A percentile compares a stretch with the other conserved stretches of the same genome.
These are phyloP conservation scores for Xylaria hypoxylon DNA, from an alignment of 2,329 filamentous ascomycete genomes.

Conservation along the genomic window DNA sequence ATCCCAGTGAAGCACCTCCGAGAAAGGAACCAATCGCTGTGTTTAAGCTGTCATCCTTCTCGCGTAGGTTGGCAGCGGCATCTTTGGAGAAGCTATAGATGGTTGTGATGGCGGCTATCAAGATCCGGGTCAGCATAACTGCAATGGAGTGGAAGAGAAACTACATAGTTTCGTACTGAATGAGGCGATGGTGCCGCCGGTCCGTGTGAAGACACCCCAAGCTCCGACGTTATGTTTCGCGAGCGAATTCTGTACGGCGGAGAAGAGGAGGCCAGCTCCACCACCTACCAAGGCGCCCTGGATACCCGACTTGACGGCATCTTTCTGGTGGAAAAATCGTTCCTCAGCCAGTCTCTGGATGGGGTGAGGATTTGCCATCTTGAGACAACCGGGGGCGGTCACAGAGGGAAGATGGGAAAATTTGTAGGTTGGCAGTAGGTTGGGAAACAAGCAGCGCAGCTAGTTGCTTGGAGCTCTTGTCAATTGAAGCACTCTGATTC, in stretches of 20 bases:
- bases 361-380: constrained; percentile 51
- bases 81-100: constrained; percentile 82
- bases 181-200: constrained; percentile 77
- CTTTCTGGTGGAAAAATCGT: constrained; percentile 74
- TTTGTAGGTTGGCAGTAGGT: constrained; percentile 19
- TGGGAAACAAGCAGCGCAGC: constrained; percentile 6
- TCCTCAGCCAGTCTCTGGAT: constrained; percentile 51
- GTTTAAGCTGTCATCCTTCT: constrained; percentile 85
- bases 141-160: constrained; percentile 19
- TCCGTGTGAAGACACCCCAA: constrained; percentile 82
- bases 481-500: constrained; percentile 38
- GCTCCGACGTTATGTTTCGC: constrained; percentile 83
- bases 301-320: constrained; percentile 76
- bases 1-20: constrained; percentile 77
- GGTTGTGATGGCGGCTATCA: constrained; percentile 75
- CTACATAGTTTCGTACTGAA: constrained; percentile 56
- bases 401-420: constrained; percentile 29
- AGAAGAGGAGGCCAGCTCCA: constrained; percentile 75
- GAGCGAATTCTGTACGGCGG: constrained; percentile 88
- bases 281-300: constrained; percentile 74
- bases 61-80: constrained; percentile 84
- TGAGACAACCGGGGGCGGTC: constrained; percentile 45
- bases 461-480: constrained; percentile 21
- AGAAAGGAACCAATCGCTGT: constrained; percentile 80
- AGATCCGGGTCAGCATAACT: constrained; percentile 36